Evolutionary conservation across 495 filamentous ascomycete species (phyloP), one percentile per base, ranked within the genome.

Genomic region (Trichoderma reesei): DNA sequence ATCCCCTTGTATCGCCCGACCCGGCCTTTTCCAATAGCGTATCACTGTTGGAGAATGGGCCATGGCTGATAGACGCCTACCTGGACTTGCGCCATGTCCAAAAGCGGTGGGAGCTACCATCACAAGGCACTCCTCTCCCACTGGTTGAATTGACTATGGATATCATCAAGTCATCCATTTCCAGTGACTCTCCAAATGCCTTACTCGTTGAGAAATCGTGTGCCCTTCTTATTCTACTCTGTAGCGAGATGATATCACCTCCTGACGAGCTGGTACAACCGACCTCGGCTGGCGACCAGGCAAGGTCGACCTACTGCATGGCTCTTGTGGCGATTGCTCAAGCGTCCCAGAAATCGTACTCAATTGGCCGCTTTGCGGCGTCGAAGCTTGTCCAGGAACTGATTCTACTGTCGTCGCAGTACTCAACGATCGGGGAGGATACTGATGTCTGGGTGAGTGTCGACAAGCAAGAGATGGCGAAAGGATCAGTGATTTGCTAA

Each of bases 1-100:
- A 63, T 26, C 41, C 61, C 16, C 13, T 63, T 20, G 48, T 34
- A 41, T 63, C 61, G 7, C 31, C 18, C 20, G 61, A 63, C 48
- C 18, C 61, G 39, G 38, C 61, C 6, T 63, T 63, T 18, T 63
- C 39, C 6, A 44, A 10, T 41, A 46, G 31, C n/a, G 31, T 44
- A 16, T 42, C 61, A 7, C 33, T 42, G 39, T 42, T 42, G 14
- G 61, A 63, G 26, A 63, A 71, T 64, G 37, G 69, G 6, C 65
- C 44, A 3, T 73, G 71, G 71, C 59, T 73, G 16, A 18, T 73
- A 26, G 71, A 73, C 44, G 65, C 67, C 3, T 63, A 69, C 33
- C 31, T 65, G 39, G 56, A 41, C 2, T 34, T 65, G 10, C 66
- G 68, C 56, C 64, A 67, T 8, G 31, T 71, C 14, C 42, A 64